Percentiles rank a stretch among this genome's conserved stretches.
Conservation (phyloP, 352 stramenopile species). For the Globisporangium heterothallicum region DNA sequence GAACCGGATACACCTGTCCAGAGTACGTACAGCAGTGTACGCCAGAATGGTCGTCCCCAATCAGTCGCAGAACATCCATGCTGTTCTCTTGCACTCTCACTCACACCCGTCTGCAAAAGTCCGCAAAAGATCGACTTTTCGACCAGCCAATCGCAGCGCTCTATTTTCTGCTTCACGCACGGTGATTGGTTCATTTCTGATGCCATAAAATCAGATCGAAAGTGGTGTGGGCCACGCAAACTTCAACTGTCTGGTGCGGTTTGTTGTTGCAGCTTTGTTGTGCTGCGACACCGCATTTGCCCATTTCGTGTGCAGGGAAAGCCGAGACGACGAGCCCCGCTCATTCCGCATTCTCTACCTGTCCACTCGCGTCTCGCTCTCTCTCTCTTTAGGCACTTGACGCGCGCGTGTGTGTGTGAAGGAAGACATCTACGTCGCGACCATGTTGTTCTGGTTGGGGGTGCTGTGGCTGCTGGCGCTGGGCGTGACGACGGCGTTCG, state of each 20-base stretch:
- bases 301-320: background rate
- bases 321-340: background rate
- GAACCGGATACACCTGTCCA: background rate
- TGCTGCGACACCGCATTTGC: slow-evolving; percentile 1
- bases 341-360: background rate
- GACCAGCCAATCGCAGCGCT: background rate
- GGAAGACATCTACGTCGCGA: background rate
- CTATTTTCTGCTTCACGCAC: background rate
- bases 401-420: too few species aligned
- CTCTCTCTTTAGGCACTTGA: too few species aligned
- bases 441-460: slow-evolving; percentile 24
- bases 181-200: slow-evolving; percentile 1
- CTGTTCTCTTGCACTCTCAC: too few species aligned
- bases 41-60: background rate
- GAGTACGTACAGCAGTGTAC: background rate
- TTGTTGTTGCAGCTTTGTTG: background rate
- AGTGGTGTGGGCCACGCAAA: slow-evolving; percentile 2
- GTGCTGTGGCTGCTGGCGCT: slow-evolving; percentile 24
- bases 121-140: too few species aligned
- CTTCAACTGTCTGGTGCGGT: slow-evolving; percentile 7
- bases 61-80: too few species aligned
- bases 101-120: too few species aligned
- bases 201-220: slow-evolving; percentile 2
- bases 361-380: background rate
- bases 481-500: slow-evolving; percentile 26